Percentiles rank a stretch among this genome's conserved stretches.
Conservation (phyloP, 2,329 filamentous ascomycete species). For the Talaromyces sp. region DNA sequence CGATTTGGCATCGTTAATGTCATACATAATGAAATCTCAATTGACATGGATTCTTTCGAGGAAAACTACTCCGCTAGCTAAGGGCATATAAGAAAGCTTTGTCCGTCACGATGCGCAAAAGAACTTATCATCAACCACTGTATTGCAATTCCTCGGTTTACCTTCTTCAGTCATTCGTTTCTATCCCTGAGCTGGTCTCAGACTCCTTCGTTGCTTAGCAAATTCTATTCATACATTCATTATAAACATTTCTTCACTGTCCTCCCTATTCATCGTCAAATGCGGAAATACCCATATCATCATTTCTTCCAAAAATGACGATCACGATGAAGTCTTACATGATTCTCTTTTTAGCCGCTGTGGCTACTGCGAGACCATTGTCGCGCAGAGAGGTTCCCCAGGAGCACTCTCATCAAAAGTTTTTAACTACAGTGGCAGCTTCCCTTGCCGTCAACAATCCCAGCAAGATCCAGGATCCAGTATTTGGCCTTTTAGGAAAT, state of each 20-base stretch:
- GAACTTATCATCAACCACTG: background rate
- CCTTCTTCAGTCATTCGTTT: background rate
- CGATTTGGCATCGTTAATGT: background rate
- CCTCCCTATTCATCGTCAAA: no score
- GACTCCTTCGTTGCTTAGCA: background rate
- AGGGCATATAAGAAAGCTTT: background rate
- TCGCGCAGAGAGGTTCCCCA: constrained; percentile 51
- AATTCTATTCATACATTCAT: background rate
- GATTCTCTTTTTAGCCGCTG: constrained; percentile 3
- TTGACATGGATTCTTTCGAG: background rate
- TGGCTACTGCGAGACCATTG: constrained; percentile 6
- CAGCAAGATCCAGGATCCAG: constrained; percentile 43
- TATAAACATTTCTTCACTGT: background rate
- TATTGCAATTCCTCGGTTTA: background rate
- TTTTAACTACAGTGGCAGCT: constrained; percentile 43
- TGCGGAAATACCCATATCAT: background rate
- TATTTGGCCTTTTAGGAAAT: constrained; percentile 52
- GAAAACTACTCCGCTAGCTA: no score
- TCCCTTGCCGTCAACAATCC: constrained; percentile 47
- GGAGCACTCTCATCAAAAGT: constrained; percentile 52
- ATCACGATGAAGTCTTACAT: background rate
- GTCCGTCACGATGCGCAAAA: background rate
- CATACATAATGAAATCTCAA: background rate
- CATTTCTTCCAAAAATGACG: background rate
- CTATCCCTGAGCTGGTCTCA: constrained; percentile 1